Percentiles rank a stretch among this genome's conserved stretches.
Evolutionary conservation across 2,329 filamentous ascomycete genomes (phyloP).

Genomic region (Metarhizium rileyi): DNA sequence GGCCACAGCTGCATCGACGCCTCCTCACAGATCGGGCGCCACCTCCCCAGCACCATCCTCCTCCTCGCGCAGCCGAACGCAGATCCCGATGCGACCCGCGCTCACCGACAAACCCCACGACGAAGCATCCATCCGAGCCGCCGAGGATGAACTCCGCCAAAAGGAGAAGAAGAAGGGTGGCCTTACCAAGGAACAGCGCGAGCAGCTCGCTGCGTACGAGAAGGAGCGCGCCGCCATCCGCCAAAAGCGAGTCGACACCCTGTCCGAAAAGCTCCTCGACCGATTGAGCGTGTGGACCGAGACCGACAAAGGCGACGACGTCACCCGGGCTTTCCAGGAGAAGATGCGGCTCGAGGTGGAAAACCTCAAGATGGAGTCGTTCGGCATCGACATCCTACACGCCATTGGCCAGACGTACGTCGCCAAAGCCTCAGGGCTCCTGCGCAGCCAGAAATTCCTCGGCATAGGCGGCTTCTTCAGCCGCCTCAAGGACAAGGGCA

Average conservation of each 20-base stretch:
- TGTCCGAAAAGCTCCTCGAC: slow-evolving; percentile 78
- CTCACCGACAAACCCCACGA: slow-evolving; percentile 75
- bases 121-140: slow-evolving; percentile 61
- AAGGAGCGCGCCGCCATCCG: slow-evolving; percentile 73
- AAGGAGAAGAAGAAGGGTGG: slow-evolving; percentile 79
- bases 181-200: slow-evolving; percentile 82
- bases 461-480: slow-evolving; percentile 94
- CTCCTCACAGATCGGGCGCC: slow-evolving; percentile 23
- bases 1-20: slow-evolving; percentile 7
- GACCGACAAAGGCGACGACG: slow-evolving; percentile 79
- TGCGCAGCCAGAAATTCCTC: slow-evolving; percentile 95
- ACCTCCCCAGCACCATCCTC: slow-evolving; percentile 33
- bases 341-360: slow-evolving; percentile 94
- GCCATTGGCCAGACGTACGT: slow-evolving; percentile 89
- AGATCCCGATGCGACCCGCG: slow-evolving; percentile 70
- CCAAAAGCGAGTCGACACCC: slow-evolving; percentile 78
- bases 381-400: slow-evolving; percentile 91
- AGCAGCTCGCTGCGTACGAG: slow-evolving; percentile 83
- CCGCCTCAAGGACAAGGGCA: slow-evolving; percentile 91
- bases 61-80: slow-evolving; percentile 33
- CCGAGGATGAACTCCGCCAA: slow-evolving; percentile 34
- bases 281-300: slow-evolving; percentile 93
- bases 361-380: slow-evolving; percentile 98
- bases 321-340: slow-evolving; percentile 82
- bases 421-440: slow-evolving; percentile 73